Evolutionary conservation across 2,329 filamentous ascomycete species (phyloP).

Genomic region (Pseudocercospora ulei): DNA sequence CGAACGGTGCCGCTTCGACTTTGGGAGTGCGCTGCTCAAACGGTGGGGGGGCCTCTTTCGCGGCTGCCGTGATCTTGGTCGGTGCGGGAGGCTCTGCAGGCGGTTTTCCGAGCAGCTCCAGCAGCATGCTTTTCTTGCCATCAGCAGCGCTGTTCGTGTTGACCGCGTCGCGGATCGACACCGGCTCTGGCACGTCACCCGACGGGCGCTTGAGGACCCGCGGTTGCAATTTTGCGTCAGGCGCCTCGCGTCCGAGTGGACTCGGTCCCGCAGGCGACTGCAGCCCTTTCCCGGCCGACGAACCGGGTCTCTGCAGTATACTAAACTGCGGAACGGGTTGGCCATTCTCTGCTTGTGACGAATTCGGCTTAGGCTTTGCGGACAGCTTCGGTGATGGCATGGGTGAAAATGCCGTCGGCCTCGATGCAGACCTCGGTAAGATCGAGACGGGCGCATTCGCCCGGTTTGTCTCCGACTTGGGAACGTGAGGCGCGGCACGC

Average conservation of each 20-base stretch:
- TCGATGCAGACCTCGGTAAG: conserved; percentile 17
- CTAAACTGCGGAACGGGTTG: conserved; percentile 25
- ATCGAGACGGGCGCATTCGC: conserved; percentile 15
- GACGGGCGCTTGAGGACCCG: conserved; percentile 30
- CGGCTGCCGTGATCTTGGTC: too few relatives aligned
- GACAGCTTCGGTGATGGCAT: conserved; percentile 13
- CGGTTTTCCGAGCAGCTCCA: conserved; percentile 27
- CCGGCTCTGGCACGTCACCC: conserved; percentile 6
- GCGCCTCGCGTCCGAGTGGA: conserved; percentile 23
- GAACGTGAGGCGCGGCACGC: conserved; percentile 11
- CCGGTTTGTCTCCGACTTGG: conserved; percentile 11
- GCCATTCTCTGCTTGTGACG: conserved; percentile 15
- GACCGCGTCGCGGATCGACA: not conserved
- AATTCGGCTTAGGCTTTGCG: conserved; percentile 12
- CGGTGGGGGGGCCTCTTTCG: too few relatives aligned
- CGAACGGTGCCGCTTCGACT: too few relatives aligned
- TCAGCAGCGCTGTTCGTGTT: conserved; percentile 9
- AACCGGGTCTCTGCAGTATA: conserved; percentile 29
- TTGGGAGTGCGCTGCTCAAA: too few relatives aligned
- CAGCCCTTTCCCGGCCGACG: conserved; percentile 17
- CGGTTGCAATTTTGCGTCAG: conserved; percentile 24
- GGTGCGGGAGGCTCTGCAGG: conserved; percentile 4
- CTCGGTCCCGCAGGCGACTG: conserved; percentile 19
- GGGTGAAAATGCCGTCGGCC: conserved; percentile 14
- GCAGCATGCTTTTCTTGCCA: conserved; percentile 28